Evolutionary conservation across 805 yeast species (phyloP).

Genomic region (Saturnispora galanensis): DNA sequence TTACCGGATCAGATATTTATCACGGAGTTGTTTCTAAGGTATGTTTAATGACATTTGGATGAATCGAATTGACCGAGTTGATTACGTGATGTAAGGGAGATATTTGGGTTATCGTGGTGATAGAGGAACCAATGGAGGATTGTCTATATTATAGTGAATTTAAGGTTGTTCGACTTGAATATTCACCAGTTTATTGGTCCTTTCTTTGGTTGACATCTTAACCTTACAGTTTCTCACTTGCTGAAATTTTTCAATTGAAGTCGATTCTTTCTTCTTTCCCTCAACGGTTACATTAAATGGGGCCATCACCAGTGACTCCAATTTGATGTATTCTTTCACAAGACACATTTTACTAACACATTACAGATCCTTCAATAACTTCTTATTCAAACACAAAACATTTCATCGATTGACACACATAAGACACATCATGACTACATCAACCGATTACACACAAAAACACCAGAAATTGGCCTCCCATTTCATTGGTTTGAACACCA

Average conservation of each 20-base stretch:
- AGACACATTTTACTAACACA: background rate
- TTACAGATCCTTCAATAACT: background rate
- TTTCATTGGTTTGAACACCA: slow-evolving; percentile 74
- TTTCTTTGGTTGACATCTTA: background rate
- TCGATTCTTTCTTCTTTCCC: too few species aligned
- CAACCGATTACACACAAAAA: slow-evolving; percentile 11
- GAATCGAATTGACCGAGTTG: too few species aligned
- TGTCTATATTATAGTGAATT: background rate
- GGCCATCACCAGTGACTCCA: too few species aligned
- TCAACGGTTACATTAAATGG: too few species aligned
- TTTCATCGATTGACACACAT: background rate
- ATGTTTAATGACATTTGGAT: background rate
- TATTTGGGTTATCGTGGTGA: too few species aligned
- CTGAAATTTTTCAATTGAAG: background rate
- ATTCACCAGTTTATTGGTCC: background rate
- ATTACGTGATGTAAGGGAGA: too few species aligned
- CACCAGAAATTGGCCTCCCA: slow-evolving; percentile 47
- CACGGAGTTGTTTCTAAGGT: slow-evolving; percentile 4
- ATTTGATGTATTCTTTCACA: too few species aligned
- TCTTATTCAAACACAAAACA: background rate
- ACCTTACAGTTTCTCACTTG: background rate
- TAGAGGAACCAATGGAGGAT: too few species aligned
- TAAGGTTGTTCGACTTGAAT: background rate
- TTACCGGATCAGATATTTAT: background rate
- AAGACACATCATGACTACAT: slow-evolving; percentile 1